Conservation (phyloP, 768 basidiomycete species). For the Fomitopsis serialis region DNA sequence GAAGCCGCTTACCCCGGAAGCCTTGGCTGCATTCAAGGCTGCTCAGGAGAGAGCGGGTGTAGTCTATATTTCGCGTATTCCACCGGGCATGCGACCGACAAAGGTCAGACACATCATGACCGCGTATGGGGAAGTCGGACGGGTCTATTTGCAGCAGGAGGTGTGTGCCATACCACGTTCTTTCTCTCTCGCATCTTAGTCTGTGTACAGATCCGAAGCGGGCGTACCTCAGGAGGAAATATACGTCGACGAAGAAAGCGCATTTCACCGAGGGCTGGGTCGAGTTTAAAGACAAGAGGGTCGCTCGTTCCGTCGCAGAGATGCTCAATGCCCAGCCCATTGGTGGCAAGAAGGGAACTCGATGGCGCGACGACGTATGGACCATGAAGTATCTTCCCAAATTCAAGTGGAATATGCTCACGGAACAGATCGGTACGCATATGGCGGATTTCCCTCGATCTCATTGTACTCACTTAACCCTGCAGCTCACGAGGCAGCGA, state of each 20-base stretch:
- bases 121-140: constrained; percentile 82
- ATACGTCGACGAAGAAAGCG: constrained; percentile 76
- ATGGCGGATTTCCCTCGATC: neutral
- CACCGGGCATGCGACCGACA: constrained; percentile 95
- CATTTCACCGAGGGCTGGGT: constrained; percentile 98
- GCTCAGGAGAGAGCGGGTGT: constrained; percentile 78
- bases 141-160: constrained; percentile 92
- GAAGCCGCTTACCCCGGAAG: constrained; percentile 71
- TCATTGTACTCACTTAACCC: neutral
- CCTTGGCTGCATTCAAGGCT: constrained; percentile 67
- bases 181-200: neutral
- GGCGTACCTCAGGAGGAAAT: constrained; percentile 79
- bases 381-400: constrained; percentile 98
- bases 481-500: constrained; percentile 87
- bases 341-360: constrained; percentile 84
- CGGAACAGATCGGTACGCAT: constrained; percentile 85
- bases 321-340: constrained; percentile 97
- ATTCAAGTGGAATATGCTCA: constrained; percentile 99
- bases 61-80: constrained; percentile 92
- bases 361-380: constrained; percentile 98
- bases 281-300: constrained; percentile 91
- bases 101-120: constrained; percentile 95
- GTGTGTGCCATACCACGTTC: constrained; percentile 33
- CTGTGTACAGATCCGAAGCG: constrained; percentile 64
- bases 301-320: constrained; percentile 85